A percentile compares a stretch with the other conserved stretches of the same genome.
phyloP scores from a whole-genome alignment of 257 asterid species.

The Echites panduratus region DNA sequence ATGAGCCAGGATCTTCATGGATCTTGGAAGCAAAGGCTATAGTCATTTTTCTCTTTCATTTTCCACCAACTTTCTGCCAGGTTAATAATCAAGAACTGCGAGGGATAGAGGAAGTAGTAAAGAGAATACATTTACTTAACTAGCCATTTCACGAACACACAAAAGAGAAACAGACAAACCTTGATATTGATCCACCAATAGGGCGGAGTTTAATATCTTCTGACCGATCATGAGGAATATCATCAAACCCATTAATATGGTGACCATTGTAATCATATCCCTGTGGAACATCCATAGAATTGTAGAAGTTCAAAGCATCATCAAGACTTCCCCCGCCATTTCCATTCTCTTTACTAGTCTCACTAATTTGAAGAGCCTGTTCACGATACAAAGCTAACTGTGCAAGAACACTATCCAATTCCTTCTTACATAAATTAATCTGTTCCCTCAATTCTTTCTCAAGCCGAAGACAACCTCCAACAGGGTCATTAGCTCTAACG shows the following conservation, averaged over 20 bases:
- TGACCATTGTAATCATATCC: neutral
- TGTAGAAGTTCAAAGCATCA: neutral
- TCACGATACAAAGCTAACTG: slow-evolving; percentile 1
- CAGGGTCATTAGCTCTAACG: slow-evolving; percentile 28
- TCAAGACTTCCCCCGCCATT: neutral
- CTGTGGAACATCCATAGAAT: neutral
- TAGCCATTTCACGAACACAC: neutral
- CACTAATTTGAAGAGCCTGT: neutral
- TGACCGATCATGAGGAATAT: neutral
- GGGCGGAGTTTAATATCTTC: neutral
- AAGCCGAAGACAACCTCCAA: slow-evolving; percentile 30
- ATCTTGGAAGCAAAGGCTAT: too few species aligned
- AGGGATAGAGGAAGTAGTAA: too few species aligned
- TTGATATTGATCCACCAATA: neutral
- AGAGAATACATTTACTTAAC: too few species aligned
- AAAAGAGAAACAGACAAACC: neutral
- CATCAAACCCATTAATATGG: neutral
- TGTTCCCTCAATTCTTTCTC: neutral
- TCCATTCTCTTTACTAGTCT: neutral
- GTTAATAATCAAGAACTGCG: too few species aligned
- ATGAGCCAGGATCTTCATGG: too few species aligned
- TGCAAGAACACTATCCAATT: slow-evolving; percentile 12
- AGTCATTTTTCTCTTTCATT: too few species aligned
- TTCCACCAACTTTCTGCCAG: too few species aligned
- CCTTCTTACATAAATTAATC: neutral